Percentiles rank a stretch among this genome's conserved stretches.
Evolutionary conservation across 495 filamentous ascomycete genomes (phyloP).

Genomic region (Stereocaulon alpinum): DNA sequence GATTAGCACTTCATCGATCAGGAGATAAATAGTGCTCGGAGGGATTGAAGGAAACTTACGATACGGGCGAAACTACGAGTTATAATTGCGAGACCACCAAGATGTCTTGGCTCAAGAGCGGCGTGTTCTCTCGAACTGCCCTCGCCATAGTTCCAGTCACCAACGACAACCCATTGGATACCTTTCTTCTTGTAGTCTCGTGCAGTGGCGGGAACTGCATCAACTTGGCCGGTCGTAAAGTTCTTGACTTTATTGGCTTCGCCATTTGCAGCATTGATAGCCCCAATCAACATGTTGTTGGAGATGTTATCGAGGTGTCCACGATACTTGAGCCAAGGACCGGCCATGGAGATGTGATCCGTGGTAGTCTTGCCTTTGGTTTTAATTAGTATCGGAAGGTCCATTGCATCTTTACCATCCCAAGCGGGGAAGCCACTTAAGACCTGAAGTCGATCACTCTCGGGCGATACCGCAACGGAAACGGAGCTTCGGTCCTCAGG

Average conservation of each 20-base stretch:
- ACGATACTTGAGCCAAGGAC: slow-evolving; percentile 99
- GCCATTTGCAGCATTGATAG: slow-evolving; percentile 87
- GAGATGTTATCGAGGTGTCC: slow-evolving; percentile 99
- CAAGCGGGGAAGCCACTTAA: slow-evolving; percentile 77
- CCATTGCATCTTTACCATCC: slow-evolving; percentile 86
- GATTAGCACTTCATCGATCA: background rate
- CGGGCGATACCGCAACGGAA: slow-evolving; percentile 73
- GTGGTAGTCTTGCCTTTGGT: slow-evolving; percentile 96
- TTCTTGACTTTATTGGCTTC: slow-evolving; percentile 99
- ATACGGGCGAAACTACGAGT: slow-evolving; percentile 95
- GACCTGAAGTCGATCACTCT: slow-evolving; percentile 88
- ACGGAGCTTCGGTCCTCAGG: slow-evolving; percentile 65
- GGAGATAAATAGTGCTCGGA: background rate
- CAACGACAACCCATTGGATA: slow-evolving; percentile 93
- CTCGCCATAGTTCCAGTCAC: slow-evolving; percentile 99
- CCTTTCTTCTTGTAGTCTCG: slow-evolving; percentile 98
- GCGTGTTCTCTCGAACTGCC: slow-evolving; percentile 96
- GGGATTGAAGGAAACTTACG: slow-evolving; percentile 29
- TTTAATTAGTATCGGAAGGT: slow-evolving; percentile 96
- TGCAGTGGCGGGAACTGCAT: slow-evolving; percentile 84
- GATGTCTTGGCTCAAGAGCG: slow-evolving; percentile 92
- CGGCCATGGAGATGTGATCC: slow-evolving; percentile 99
- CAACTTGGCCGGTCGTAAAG: slow-evolving; percentile 68
- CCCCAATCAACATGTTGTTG: slow-evolving; percentile 99
- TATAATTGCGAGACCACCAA: slow-evolving; percentile 95